Base-by-base conservation (phyloP, 805 yeast species). In the Hemisphaericaspora nanyangensis region DNA sequence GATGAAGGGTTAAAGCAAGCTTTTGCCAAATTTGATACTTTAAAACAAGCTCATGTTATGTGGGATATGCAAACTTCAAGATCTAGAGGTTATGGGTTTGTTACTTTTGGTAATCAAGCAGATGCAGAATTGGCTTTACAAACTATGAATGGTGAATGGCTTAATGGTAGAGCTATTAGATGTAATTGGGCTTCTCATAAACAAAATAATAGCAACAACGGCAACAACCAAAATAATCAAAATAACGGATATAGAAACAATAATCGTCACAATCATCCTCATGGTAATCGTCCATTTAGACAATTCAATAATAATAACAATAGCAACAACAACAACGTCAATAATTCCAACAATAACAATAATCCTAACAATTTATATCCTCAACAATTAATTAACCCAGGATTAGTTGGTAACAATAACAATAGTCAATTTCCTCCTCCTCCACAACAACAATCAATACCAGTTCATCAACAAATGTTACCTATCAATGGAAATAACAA, bases 31-130 rank as follows among this genome's bases (percentile, higher is more conserved):
- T 84, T 76, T 58, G 67, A 70, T 13, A 74, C 88, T 1, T 66
- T 85, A 51, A 65, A 77, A 34, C 93, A 85, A 58, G 96, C 95
- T 10, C 89, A 88, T 50, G 96, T 88, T 24, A 89, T 88, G 96
- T 88, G 96, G 96, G 96, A 89, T 58, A 86, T 87, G 95, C 90
- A 85, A 58, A 83, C 93, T 18, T 93, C 95, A 31, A 73, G 95
- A 56, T 86, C 95, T 3, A 73, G 96, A 63, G 95, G 96, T 27
- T 88, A 88, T 55, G 96, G 96, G 2, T 88, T 89, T 60, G 93
- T 87, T 10, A 81, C 91, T 1, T 89, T 89, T 53, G 60, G 67
- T 19, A 76, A 73, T 18, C 76, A 72, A 45, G 61, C 67, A 15
- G 91, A 86, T 47, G 96, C 95, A 2, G 87, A 83, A 51, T 60